A percentile compares a stretch with the other conserved stretches of the same genome.
Evolutionary conservation across 805 yeast genomes (phyloP).

Genomic region (Soucietia sequanensis): DNA sequence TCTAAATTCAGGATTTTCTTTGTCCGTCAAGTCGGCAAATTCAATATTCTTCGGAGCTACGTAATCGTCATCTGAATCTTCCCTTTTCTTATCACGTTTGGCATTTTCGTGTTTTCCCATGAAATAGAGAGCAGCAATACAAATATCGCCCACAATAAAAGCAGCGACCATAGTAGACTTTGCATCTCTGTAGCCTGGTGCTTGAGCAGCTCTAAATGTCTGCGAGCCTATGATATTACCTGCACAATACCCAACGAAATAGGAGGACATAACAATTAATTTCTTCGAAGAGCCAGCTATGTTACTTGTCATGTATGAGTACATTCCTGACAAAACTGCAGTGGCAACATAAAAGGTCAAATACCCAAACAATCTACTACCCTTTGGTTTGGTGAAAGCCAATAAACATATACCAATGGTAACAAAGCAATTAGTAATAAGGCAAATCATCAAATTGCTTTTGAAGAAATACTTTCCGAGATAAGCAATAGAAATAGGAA

Average conservation of each 20-base stretch:
- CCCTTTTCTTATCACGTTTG: neutral
- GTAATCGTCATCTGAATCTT: constrained; percentile 5
- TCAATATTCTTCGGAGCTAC: constrained; percentile 39
- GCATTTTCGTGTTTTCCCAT: neutral
- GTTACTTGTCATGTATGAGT: constrained; percentile 1
- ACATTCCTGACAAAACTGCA: constrained; percentile 2
- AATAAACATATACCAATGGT: neutral
- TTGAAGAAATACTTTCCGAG: constrained; percentile 5
- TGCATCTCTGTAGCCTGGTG: constrained; percentile 44
- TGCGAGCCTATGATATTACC: constrained; percentile 35
- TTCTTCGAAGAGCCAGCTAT: constrained; percentile 9
- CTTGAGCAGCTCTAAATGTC: constrained; percentile 42
- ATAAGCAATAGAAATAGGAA: constrained; percentile 1
- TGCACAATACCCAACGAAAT: constrained; percentile 9
- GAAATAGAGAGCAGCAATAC: neutral
- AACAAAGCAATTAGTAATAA: neutral
- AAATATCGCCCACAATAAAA: neutral
- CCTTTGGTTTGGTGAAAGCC: neutral
- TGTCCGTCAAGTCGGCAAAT: constrained; percentile 53
- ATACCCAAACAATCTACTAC: neutral
- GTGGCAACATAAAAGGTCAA: neutral
- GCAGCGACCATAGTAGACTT: constrained; percentile 40
- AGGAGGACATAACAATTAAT: constrained; percentile 5
- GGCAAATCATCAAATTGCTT: neutral
- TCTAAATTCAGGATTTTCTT: constrained; percentile 53